These are phyloP conservation scores for Pseudogymnoascus sp. DNA, from an alignment of 2,329 filamentous ascomycete genomes.

Conservation along the genomic window DNA sequence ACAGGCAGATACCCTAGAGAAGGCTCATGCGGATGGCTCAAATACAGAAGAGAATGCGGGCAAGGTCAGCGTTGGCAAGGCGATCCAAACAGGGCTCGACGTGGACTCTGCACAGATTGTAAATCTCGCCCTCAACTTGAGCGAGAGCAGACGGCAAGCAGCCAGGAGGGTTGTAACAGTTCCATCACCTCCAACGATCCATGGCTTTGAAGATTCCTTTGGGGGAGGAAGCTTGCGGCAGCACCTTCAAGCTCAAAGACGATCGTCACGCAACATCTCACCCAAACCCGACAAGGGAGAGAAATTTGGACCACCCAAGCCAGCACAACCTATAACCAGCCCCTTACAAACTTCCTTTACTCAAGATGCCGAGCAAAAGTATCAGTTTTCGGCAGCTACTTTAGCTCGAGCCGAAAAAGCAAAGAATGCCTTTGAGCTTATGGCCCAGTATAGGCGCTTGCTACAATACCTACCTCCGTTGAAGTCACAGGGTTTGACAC, in stretches of 20 bases:
- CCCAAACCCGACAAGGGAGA: constrained; percentile 42
- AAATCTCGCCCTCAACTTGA: constrained; percentile 81
- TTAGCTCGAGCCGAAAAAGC: constrained; percentile 76
- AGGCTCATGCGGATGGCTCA: neutral
- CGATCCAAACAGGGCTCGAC: constrained; percentile 37
- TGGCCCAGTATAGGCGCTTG: constrained; percentile 72
- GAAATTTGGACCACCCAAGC: constrained; percentile 2
- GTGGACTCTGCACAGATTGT: constrained; percentile 84
- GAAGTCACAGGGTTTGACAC: constrained; percentile 32
- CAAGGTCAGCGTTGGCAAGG: constrained; percentile 9
- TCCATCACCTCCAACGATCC: constrained; percentile 37
- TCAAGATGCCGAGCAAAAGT: constrained; percentile 42
- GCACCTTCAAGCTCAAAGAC: constrained; percentile 64
- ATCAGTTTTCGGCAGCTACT: constrained; percentile 70
- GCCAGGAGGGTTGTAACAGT: constrained; percentile 44
- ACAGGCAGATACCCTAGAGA: constrained; percentile 11
- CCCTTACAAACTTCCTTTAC: constrained; percentile 43
- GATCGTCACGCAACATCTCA: constrained; percentile 51
- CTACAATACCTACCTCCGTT: constrained; percentile 72
- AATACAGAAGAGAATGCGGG: constrained; percentile 8
- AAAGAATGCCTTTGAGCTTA: constrained; percentile 75
- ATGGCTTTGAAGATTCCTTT: constrained; percentile 27
- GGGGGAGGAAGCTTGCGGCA: constrained; percentile 53
- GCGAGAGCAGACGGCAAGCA: constrained; percentile 65
- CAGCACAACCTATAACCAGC: constrained; percentile 21